Evolutionary conservation across 257 asterid genomes (phyloP).

Genomic region (Agastache rugosa): DNA sequence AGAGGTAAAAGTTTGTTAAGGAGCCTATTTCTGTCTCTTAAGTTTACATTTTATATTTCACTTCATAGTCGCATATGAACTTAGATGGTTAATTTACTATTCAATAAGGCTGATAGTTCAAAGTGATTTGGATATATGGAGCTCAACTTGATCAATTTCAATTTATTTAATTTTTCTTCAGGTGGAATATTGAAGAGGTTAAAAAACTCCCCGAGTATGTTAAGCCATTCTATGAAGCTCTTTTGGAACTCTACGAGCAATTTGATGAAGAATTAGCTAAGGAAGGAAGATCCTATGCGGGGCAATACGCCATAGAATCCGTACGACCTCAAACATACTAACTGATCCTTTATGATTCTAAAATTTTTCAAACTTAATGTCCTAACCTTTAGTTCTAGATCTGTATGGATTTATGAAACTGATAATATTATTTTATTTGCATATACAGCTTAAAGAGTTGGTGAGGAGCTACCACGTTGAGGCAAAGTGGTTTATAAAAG

Average conservation of each 20-base stretch:
- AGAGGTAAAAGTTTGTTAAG: not conserved
- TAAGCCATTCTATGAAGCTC: not conserved
- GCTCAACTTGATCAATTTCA: not conserved
- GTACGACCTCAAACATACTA: not conserved
- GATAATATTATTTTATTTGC: not conserved
- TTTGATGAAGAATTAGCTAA: slow-evolving; percentile 8
- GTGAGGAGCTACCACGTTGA: slow-evolving; percentile 25
- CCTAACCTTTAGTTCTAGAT: no score
- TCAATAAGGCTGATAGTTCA: no score
- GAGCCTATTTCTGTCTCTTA: no score
- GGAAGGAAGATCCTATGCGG: slow-evolving; percentile 10
- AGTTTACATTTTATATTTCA: no score
- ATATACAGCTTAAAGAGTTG: slow-evolving; percentile 26
- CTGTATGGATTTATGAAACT: no score
- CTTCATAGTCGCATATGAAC: no score
- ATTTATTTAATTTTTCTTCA: not conserved
- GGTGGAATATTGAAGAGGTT: not conserved
- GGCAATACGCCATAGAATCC: not conserved
- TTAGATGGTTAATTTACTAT: no score
- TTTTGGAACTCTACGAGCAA: not conserved
- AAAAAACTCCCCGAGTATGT: not conserved
- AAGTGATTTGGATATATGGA: not conserved
- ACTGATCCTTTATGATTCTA: no score
- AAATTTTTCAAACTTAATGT: no score
- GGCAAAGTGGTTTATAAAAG: slow-evolving; percentile 32